Evolutionary conservation across 2,329 filamentous ascomycete genomes (phyloP), one percentile per base, ranked within the genome.

Genomic region (Ophiobolus disseminans): DNA sequence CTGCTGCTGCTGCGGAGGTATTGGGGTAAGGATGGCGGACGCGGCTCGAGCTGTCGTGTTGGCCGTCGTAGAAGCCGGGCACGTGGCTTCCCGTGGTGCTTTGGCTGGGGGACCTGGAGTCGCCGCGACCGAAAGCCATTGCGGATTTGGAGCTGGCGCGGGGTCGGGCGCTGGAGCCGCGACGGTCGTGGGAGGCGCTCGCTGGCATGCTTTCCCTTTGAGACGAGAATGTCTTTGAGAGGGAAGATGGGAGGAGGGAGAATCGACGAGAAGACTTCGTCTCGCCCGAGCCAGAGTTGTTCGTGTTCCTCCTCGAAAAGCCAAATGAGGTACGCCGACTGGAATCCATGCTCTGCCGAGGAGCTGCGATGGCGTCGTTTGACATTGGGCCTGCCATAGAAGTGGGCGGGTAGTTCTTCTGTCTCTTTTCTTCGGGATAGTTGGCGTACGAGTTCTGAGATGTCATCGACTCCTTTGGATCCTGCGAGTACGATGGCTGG

Each of bases 401-500:
- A 38, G 93, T 89, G 3, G 93, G 93, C 46, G 93, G 93, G 66
- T 97, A 95, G 56, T 83, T 87, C 69, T 85, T 86, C 43, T 82
- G 77, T 54, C 86, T 86, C 69, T 90, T 85, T 39, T 68, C 65
- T 37, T 68, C 62, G 20, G 58, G 45, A 20, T 63, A 55, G 55
- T 80, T 82, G 13, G 45, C 52, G 38, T 61, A 63, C 50, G 80
- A 77, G 70, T 81, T 82, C 67, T 80, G 80, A 13, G 61, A 65
- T 59, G 61, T 63, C 31, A 54, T 36, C 63, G 67, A 68, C 19
- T 53, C 61, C 49, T 58, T 63, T 21, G 65, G 60, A 23, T 71
- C 69, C 38, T 68, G 62, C 4, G 56, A 47, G 40, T 66, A 64
- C 11, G 68, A 64, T 40, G 63, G 58, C 43, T 69, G 67, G 35